phyloP scores from a whole-genome alignment of 495 filamentous ascomycete species.

The Aspergillus haitiensis region DNA sequence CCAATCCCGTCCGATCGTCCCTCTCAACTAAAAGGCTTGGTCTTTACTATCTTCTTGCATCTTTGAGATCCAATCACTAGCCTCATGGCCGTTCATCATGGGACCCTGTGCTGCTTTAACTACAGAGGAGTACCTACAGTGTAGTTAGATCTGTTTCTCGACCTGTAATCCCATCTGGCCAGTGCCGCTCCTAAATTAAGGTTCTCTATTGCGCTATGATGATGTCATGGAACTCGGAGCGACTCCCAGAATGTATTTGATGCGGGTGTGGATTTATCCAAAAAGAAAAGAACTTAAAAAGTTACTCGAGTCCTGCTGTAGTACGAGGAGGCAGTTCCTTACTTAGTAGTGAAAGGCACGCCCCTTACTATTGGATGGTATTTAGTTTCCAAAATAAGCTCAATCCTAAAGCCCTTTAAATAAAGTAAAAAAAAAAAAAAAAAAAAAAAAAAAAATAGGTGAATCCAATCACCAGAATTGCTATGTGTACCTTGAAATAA shows the following conservation, averaged over 20 bases:
- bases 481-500: too few species aligned
- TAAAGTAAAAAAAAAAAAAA: background rate
- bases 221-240: background rate
- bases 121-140: too few species aligned
- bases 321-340: background rate
- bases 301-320: background rate
- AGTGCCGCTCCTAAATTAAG: too few species aligned
- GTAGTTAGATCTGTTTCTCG: background rate
- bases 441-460: background rate
- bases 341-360: too few species aligned
- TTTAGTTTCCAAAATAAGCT: too few species aligned
- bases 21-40: conserved; percentile 1
- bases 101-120: too few species aligned
- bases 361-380: too few species aligned
- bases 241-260: background rate
- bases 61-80: background rate
- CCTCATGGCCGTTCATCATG: background rate
- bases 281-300: background rate
- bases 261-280: conserved; percentile 2
- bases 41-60: background rate
- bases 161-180: background rate
- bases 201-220: background rate
- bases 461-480: background rate
- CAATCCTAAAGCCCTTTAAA: too few species aligned
- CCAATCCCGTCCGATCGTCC: background rate